Base-by-base conservation (phyloP, 495 filamentous ascomycete species). In the Neurospora sp. region DNA sequence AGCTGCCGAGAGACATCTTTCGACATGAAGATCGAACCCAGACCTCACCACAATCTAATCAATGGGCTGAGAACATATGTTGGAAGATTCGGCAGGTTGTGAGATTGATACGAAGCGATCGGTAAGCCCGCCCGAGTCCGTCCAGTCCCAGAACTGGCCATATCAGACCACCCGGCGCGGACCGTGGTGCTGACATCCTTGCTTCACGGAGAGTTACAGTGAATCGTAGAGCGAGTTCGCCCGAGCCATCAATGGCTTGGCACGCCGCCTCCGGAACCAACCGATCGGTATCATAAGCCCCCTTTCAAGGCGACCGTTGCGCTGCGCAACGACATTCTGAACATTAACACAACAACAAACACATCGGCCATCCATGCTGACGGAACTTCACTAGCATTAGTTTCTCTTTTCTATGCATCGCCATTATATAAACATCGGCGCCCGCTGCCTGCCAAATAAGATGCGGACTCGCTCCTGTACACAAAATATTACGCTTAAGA, bases 401-500 rank as follows among this genome's bases (percentile, higher is more conserved):
- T 39, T 37, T 62, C 71, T 72, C 44, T 54, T 72, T 72, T 72
- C 54, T 62, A 54, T 44, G 35, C 71, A 54, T 59, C 71, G 27
- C 40, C 35, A 54, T 37, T 72, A 71, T 62, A 35, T 62, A 72
- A 72, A 72, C 71, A 44, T 76, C 69, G 73, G 70, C 69, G 46
- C 39, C 70, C 70, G 66, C 75, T 74, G 70, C 71, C 71, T 69
- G 70, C 20, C 44, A 74, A 73, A 74, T 70, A 78, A 39, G 48
- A 59, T 18, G 44, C 44, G 16, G 54, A 62, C 27, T 62, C 23
- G 78, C 70, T 76, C 75, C 76, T 69, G 69, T 10, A 46, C 66
- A 75, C 44, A 44, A 69, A 78, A 73, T 11, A 9, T 20, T 20
- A 62, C 44, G 37, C 74, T 72, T 85, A 88, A 73, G 87, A 87